Evolutionary conservation across 2,329 filamentous ascomycete genomes (phyloP), one percentile per base, ranked within the genome.

Genomic region (Tothia fuscella): DNA sequence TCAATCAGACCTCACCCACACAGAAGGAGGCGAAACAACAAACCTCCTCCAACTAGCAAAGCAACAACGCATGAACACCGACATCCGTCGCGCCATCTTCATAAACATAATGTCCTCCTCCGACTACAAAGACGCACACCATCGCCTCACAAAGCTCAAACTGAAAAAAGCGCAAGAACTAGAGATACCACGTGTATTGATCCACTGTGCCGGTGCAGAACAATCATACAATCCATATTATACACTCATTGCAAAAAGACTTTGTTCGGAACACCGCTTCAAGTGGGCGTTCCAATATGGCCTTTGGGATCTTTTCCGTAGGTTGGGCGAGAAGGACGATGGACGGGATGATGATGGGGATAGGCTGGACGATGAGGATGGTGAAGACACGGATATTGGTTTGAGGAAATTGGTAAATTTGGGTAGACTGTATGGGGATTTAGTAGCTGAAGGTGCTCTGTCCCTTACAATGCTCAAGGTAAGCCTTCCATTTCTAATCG

Each of bases 151-250:
- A 45, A 93, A 93, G 56, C 74, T 98, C 7, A 78, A 78, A 26
- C 70, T 98, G 35, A 95, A 91, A 63, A 84, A 80, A 50, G 76
- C 84, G 14, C 87, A 95, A 54, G 80, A 91, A 49, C 73, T 80
- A 19, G 89, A 96, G 57, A 82, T 96, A 24, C 80, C 89, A 1
- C 78, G 82, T 40, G 88, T 98, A 14, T 68, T 98, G 21, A 72
- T 95, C 6, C 87, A 91, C 51, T 95, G 88, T 56, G 80, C 80
- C 1, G 84, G 84, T 32, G 80, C 82, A 3, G 91, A 96, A 62
- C 70, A 80, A 43, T 70, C 71, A 1, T 93, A 95, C 61, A 98
- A 98, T 53, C 84, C 83, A 0, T 98, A 93, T 63, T 98, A 98
- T 57, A 83, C 84, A 0, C 67, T 94, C 1, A 79, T 98, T 28